These are phyloP conservation scores for Trichoderma aggressivum DNA, from an alignment of 2,329 filamentous ascomycete species.

Conservation along the genomic window DNA sequence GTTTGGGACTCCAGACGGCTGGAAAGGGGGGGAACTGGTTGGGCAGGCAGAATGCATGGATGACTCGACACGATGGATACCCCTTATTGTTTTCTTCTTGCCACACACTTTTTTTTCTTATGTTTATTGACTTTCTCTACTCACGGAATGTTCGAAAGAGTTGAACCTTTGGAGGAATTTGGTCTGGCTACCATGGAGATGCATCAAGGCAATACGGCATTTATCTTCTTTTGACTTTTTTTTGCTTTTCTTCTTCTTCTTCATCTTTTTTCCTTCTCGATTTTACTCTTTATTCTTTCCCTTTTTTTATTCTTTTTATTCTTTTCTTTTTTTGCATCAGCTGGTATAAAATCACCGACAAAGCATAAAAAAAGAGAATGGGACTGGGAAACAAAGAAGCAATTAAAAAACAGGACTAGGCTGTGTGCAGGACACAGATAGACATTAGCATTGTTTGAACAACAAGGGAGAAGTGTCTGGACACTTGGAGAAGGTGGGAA, in stretches of 20 bases:
- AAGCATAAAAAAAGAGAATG: constrained; percentile 18
- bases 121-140: constrained; percentile 22
- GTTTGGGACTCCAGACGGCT: constrained; percentile 20
- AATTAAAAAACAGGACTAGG: constrained; percentile 16
- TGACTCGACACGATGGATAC: constrained; percentile 45
- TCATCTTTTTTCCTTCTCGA: neutral
- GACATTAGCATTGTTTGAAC: constrained; percentile 8
- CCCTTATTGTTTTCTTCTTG: constrained; percentile 34
- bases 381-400: constrained; percentile 13
- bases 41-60: constrained; percentile 44
- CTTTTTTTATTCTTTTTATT: neutral
- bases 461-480: constrained; percentile 26
- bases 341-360: constrained; percentile 19
- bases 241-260: neutral
- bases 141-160: constrained; percentile 12
- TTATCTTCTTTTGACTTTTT: neutral
- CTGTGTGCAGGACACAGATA: constrained; percentile 20
- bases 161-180: constrained; percentile 6
- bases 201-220: constrained; percentile 15
- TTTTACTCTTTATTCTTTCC: neutral
- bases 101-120: constrained; percentile 23
- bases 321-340: neutral
- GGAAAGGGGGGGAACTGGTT: constrained; percentile 29
- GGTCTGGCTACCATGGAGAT: constrained; percentile 26
- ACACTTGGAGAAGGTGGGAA: constrained; percentile 21